Conservation (phyloP, 495 filamentous ascomycete species). For the Penicillium canescens region DNA sequence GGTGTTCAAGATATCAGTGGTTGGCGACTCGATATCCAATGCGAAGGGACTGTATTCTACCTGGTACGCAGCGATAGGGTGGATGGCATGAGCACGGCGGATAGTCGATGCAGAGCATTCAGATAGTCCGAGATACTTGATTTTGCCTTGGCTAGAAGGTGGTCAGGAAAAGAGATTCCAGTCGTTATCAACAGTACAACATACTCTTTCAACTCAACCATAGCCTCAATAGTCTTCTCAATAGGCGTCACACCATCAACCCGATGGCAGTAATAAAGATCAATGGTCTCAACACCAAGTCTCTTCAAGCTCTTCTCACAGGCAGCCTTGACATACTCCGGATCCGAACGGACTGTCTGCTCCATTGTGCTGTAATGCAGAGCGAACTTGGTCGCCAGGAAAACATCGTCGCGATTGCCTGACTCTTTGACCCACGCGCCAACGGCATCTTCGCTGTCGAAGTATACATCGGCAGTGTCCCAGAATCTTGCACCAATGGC, state of each 20-base stretch:
- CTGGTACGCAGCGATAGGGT: slow-evolving; percentile 62
- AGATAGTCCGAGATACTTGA: slow-evolving; percentile 55
- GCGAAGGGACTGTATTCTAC: slow-evolving; percentile 64
- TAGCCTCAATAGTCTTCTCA: slow-evolving; percentile 64
- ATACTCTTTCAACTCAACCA: slow-evolving; percentile 50
- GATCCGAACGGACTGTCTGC: slow-evolving; percentile 40
- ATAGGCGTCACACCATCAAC: slow-evolving; percentile 45
- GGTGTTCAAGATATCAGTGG: slow-evolving; percentile 50
- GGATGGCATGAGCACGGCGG: slow-evolving; percentile 61
- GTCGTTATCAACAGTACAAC: not conserved
- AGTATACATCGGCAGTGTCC: slow-evolving; percentile 57
- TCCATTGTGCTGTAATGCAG: slow-evolving; percentile 17
- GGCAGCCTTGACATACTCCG: slow-evolving; percentile 51
- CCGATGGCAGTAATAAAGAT: slow-evolving; percentile 58
- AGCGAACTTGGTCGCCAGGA: slow-evolving; percentile 60
- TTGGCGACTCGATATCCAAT: slow-evolving; percentile 56
- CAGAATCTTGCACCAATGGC: slow-evolving; percentile 57
- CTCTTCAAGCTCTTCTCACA: slow-evolving; percentile 54
- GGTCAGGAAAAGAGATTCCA: not conserved
- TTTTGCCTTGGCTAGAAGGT: slow-evolving; percentile 53
- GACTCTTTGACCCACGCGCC: slow-evolving; percentile 58
- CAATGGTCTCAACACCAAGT: slow-evolving; percentile 54
- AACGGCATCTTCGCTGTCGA: slow-evolving; percentile 47
- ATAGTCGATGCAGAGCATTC: slow-evolving; percentile 57
- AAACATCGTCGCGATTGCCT: slow-evolving; percentile 56